These are phyloP conservation scores for Sporothrix globosa DNA, from an alignment of 2,329 filamentous ascomycete genomes.

Conservation along the genomic window DNA sequence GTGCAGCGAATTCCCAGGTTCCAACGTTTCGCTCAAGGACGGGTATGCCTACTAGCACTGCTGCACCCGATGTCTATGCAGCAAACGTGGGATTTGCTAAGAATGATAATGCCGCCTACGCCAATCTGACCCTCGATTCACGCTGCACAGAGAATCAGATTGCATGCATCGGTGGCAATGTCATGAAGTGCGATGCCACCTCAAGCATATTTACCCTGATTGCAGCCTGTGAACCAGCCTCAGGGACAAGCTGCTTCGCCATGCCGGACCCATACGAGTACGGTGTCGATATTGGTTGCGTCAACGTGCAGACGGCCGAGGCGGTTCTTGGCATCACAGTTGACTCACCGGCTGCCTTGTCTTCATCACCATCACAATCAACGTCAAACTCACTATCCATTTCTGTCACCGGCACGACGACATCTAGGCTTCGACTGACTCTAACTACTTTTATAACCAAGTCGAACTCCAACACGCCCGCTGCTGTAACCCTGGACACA, in stretches of 20 bases:
- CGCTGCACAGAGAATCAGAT: slow-evolving; percentile 53
- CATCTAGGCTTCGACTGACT: slow-evolving; percentile 27
- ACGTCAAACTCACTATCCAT: neutral
- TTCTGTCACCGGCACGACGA: slow-evolving; percentile 14
- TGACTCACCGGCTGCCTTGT: neutral
- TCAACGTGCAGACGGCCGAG: slow-evolving; percentile 47
- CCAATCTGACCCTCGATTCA: slow-evolving; percentile 49
- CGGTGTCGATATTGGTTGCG: slow-evolving; percentile 57
- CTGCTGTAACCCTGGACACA: neutral
- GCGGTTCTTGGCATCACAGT: slow-evolving; percentile 47
- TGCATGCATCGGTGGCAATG: slow-evolving; percentile 57
- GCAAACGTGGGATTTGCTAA: slow-evolving; percentile 52
- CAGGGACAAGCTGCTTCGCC: slow-evolving; percentile 53
- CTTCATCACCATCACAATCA: neutral
- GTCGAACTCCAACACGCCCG: neutral
- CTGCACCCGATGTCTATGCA: slow-evolving; percentile 47
- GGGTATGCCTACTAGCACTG: slow-evolving; percentile 27
- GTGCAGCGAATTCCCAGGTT: slow-evolving; percentile 45
- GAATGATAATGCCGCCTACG: slow-evolving; percentile 54
- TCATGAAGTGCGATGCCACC: slow-evolving; percentile 50
- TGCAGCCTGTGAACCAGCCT: slow-evolving; percentile 42
- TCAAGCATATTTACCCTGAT: slow-evolving; percentile 50
- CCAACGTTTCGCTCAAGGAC: slow-evolving; percentile 49
- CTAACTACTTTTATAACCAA: slow-evolving; percentile 22
- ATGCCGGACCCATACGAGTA: slow-evolving; percentile 55